Evolutionary conservation across 2,329 filamentous ascomycete genomes (phyloP).

Genomic region (Venturia oleaginea): DNA sequence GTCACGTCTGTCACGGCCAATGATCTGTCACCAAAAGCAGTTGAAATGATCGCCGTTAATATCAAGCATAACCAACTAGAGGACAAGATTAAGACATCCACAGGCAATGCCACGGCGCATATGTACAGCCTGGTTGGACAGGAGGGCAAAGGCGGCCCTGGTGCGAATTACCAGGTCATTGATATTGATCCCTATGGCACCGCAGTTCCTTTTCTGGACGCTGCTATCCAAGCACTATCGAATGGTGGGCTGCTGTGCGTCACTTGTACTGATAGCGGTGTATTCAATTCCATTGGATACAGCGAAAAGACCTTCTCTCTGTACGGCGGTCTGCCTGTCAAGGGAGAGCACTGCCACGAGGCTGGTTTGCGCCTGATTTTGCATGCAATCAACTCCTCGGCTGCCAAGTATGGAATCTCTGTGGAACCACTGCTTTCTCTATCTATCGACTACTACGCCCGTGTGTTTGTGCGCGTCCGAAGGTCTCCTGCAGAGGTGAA

Average conservation of each 20-base stretch:
- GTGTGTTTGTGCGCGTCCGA: slow-evolving; percentile 76
- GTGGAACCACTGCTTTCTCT: slow-evolving; percentile 88
- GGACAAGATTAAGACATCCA: slow-evolving; percentile 61
- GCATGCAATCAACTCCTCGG: slow-evolving; percentile 69
- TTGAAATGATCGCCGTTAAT: slow-evolving; percentile 74
- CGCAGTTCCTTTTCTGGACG: slow-evolving; percentile 84
- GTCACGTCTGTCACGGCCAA: slow-evolving; percentile 78
- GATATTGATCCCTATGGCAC: slow-evolving; percentile 95
- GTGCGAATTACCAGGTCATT: slow-evolving; percentile 73
- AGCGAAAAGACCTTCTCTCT: slow-evolving; percentile 87
- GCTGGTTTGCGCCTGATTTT: slow-evolving; percentile 79
- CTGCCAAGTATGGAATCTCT: slow-evolving; percentile 74
- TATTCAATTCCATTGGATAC: slow-evolving; percentile 91
- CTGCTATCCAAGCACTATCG: slow-evolving; percentile 75
- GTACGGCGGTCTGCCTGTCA: slow-evolving; percentile 85
- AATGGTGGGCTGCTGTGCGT: slow-evolving; percentile 89
- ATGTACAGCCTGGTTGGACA: slow-evolving; percentile 70
- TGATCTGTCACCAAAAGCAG: slow-evolving; percentile 70
- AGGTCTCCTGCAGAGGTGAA: slow-evolving; percentile 81
- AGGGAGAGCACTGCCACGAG: slow-evolving; percentile 80
- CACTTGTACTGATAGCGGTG: slow-evolving; percentile 91
- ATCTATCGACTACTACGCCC: slow-evolving; percentile 91
- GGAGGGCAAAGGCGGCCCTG: slow-evolving; percentile 26
- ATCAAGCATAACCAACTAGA: slow-evolving; percentile 71
- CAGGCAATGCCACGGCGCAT: slow-evolving; percentile 76